These are phyloP conservation scores for Exobasidium rhododendri DNA, from an alignment of 1,284 basidiomycete species.

Conservation along the genomic window DNA sequence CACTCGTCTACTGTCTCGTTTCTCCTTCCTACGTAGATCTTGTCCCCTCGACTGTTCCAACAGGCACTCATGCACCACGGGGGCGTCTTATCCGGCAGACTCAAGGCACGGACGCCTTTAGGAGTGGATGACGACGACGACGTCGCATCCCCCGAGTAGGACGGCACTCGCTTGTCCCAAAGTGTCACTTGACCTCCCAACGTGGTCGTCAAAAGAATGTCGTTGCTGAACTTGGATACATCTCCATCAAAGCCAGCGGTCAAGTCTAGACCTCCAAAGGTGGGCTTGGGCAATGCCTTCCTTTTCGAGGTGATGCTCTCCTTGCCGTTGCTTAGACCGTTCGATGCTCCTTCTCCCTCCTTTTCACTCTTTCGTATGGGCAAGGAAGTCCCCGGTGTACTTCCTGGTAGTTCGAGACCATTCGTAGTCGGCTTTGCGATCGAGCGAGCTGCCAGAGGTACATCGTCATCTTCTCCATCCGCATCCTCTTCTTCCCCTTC, in stretches of 20 bases:
- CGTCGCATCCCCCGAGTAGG: conserved; percentile 47
- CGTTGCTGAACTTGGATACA: conserved; percentile 65
- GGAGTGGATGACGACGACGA: conserved; percentile 2
- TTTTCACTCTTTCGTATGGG: background rate
- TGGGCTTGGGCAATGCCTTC: conserved; percentile 32
- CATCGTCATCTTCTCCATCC: conserved; percentile 29
- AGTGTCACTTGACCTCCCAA: conserved; percentile 89
- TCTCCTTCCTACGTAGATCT: conserved; percentile 85
- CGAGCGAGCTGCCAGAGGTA: conserved; percentile 23
- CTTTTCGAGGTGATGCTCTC: background rate
- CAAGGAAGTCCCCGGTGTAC: background rate
- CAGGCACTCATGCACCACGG: conserved; percentile 75
- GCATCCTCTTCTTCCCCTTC: conserved; percentile 30
- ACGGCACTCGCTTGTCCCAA: conserved; percentile 76
- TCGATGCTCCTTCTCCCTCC: background rate
- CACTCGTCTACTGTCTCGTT: conserved; percentile 90
- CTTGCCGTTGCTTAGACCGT: background rate
- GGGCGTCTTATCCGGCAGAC: conserved; percentile 82
- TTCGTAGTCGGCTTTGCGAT: conserved; percentile 18
- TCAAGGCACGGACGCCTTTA: conserved; percentile 72
- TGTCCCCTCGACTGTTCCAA: conserved; percentile 82
- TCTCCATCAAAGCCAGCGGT: conserved; percentile 47
- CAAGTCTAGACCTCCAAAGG: conserved; percentile 41
- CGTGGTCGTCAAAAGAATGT: conserved; percentile 81
- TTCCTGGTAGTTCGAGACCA: conserved; percentile 1